These are phyloP conservation scores for Chalaropsis thielavioides DNA, from an alignment of 2,329 filamentous ascomycete species.

Conservation along the genomic window DNA sequence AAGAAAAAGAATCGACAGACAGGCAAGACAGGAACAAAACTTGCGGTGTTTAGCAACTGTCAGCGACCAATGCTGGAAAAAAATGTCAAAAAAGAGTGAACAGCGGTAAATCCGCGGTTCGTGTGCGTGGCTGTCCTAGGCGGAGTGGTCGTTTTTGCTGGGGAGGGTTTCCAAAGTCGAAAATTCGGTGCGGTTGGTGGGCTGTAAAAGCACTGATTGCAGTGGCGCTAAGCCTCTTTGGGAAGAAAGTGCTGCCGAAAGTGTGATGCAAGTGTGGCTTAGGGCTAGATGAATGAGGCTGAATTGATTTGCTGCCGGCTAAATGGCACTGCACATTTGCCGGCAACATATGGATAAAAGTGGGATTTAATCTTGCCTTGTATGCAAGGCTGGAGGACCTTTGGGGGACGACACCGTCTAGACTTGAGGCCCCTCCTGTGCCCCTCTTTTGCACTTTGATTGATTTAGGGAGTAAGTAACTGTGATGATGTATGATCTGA, in stretches of 20 bases:
- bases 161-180: slow-evolving; percentile 7
- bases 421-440: slow-evolving; percentile 7
- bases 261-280: slow-evolving; percentile 15
- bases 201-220: neutral
- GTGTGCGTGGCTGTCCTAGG: slow-evolving; percentile 15
- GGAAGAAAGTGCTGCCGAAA: slow-evolving; percentile 1
- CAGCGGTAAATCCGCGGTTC: slow-evolving; percentile 14
- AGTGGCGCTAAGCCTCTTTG: slow-evolving; percentile 6
- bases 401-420: neutral
- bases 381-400: neutral
- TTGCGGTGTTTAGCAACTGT: slow-evolving; percentile 15
- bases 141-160: slow-evolving; percentile 12
- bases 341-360: neutral
- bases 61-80: slow-evolving; percentile 10
- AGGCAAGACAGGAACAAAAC: slow-evolving; percentile 15
- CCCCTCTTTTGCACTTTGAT: slow-evolving; percentile 1
- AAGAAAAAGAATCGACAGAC: slow-evolving; percentile 22
- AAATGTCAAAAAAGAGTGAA: slow-evolving; percentile 15
- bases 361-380: neutral
- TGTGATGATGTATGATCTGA: neutral
- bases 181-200: slow-evolving; percentile 14
- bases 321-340: neutral
- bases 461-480: neutral
- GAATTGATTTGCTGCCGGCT: neutral
- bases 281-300: slow-evolving; percentile 13